phyloP scores from a whole-genome alignment of 441 rosid genomes.

The Viola pubescens region DNA sequence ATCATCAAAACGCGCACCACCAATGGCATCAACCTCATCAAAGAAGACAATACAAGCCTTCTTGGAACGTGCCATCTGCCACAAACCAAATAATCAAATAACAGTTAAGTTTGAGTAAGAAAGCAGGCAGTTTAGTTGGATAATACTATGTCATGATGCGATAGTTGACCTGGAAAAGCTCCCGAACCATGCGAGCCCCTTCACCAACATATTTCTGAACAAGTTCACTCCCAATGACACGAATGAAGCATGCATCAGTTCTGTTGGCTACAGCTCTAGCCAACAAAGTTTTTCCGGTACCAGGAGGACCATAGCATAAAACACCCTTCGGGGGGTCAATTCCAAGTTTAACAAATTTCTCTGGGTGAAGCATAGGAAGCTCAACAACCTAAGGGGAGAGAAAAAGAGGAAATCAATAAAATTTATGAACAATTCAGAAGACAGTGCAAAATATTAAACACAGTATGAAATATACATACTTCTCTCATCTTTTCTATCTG shows the following conservation, averaged over 20 bases:
- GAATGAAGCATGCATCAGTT: conserved; percentile 96
- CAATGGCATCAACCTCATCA: conserved; percentile 94
- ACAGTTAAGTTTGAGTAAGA: neutral
- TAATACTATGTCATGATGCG: neutral
- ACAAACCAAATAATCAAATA: neutral
- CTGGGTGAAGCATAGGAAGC: conserved; percentile 98
- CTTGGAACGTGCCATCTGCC: conserved; percentile 90
- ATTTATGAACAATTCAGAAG: neutral
- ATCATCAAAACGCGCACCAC: conserved; percentile 98
- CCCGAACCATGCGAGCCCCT: conserved; percentile 98
- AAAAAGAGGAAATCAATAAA: neutral
- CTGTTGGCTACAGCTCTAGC: conserved; percentile 98
- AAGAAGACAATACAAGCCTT: conserved; percentile 97
- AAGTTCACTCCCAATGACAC: conserved; percentile 97
- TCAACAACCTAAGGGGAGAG: conserved; percentile 63
- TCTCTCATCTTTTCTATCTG: conserved; percentile 97
- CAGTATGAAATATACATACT: conserved; percentile 28
- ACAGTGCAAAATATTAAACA: neutral
- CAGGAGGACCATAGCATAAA: conserved; percentile 97
- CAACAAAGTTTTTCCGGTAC: conserved; percentile 89
- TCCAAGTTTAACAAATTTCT: conserved; percentile 96
- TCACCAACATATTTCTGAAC: conserved; percentile 98
- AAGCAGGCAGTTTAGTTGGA: too few relatives aligned
- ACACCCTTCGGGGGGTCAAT: conserved; percentile 99
- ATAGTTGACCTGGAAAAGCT: conserved; percentile 70